These are phyloP conservation scores for Colletotrichum gloeosporioides DNA, from an alignment of 2,329 filamentous ascomycete genomes.

Conservation along the genomic window DNA sequence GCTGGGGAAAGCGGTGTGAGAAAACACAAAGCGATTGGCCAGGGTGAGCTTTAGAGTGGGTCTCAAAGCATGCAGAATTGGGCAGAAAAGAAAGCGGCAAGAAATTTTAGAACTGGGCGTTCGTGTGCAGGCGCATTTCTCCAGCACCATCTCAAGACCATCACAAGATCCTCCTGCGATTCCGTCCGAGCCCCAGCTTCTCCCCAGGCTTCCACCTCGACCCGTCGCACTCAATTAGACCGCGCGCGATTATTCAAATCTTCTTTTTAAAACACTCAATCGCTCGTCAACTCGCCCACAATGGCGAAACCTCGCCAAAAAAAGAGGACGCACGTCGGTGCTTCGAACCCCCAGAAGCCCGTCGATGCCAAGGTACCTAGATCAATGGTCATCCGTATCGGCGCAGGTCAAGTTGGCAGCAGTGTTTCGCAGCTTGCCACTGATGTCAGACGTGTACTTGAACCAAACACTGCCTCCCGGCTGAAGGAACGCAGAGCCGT, in stretches of 20 bases:
- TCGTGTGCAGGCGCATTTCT: neutral
- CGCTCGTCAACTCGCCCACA: constrained; percentile 21
- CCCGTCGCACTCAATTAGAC: neutral
- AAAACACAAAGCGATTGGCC: neutral
- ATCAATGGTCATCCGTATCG: constrained; percentile 98
- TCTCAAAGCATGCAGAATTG: neutral
- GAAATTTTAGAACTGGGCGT: neutral
- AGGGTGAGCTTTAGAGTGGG: neutral
- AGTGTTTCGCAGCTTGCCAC: constrained; percentile 90
- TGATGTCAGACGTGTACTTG: constrained; percentile 93
- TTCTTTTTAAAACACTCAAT: constrained; percentile 17
- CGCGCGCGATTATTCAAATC: neutral
- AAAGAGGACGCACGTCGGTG: constrained; percentile 84
- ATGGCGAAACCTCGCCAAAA: constrained; percentile 87
- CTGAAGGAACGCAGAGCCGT: constrained; percentile 82
- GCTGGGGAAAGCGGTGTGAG: neutral
- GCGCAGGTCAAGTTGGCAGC: constrained; percentile 89
- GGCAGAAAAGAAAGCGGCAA: neutral
- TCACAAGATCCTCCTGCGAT: neutral
- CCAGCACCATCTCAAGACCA: neutral
- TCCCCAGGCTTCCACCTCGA: neutral
- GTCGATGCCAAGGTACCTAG: constrained; percentile 74
- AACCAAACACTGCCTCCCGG: constrained; percentile 88
- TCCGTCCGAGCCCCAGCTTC: neutral
- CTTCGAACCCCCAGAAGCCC: constrained; percentile 61